Evolutionary conservation across 345 rosid species (phyloP).

Genomic region (Citrus reticulata): DNA sequence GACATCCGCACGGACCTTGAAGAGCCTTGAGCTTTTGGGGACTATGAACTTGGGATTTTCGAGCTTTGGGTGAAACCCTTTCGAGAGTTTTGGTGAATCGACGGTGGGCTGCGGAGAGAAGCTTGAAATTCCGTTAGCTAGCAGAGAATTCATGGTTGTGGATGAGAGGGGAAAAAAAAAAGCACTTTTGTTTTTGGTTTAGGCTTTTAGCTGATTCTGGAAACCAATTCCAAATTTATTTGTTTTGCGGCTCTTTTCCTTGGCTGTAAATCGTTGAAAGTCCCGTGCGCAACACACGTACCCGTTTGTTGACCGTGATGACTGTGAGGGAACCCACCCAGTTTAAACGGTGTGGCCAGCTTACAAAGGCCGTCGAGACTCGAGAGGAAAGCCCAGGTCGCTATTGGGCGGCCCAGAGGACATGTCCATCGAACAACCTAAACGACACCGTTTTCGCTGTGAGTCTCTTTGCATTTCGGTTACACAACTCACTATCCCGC

Average conservation of each 20-base stretch:
- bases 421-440: background rate
- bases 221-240: background rate
- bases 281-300: background rate
- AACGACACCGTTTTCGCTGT: background rate
- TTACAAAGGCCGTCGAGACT: background rate
- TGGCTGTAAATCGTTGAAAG: background rate
- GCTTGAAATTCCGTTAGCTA: constrained; percentile 38
- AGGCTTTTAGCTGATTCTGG: too few relatives aligned
- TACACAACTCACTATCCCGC: background rate
- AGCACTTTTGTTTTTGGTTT: too few relatives aligned
- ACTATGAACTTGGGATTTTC: constrained; percentile 27
- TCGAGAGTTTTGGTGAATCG: constrained; percentile 24
- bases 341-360: background rate
- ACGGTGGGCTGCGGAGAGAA: constrained; percentile 33
- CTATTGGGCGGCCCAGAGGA: background rate
- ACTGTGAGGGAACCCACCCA: background rate
- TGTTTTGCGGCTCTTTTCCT: background rate
- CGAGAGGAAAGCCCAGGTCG: background rate
- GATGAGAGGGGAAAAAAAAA: background rate
- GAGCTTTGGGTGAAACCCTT: constrained; percentile 30
- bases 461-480: background rate
- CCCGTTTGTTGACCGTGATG: background rate
- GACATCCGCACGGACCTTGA: constrained; percentile 48
- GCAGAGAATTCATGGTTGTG: constrained; percentile 44
- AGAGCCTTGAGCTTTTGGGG: constrained; percentile 17